phyloP scores from a whole-genome alignment of 2,329 filamentous ascomycete genomes.

The Penicillium sumatraense region DNA sequence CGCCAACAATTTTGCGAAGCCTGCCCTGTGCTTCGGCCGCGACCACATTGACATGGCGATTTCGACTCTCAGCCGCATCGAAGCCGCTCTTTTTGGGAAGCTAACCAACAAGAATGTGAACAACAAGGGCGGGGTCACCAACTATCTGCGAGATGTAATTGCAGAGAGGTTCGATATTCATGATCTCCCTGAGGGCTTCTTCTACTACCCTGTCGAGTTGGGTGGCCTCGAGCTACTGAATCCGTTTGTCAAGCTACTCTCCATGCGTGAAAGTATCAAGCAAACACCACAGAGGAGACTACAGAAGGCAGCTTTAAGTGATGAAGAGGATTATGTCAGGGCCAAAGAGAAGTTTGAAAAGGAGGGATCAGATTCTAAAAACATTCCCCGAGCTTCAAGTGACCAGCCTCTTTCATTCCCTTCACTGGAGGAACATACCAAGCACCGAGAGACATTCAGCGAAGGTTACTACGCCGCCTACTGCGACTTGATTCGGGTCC shows the following conservation, averaged over 20 bases:
- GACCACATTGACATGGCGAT: slow-evolving; percentile 62
- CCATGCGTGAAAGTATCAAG: slow-evolving; percentile 51
- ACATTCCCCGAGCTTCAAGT: slow-evolving; percentile 3
- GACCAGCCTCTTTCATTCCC: slow-evolving; percentile 36
- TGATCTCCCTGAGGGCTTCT: slow-evolving; percentile 56
- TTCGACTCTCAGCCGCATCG: slow-evolving; percentile 57
- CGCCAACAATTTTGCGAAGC: slow-evolving; percentile 60
- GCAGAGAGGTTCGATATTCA: slow-evolving; percentile 55
- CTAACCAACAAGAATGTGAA: background rate
- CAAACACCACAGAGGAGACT: slow-evolving; percentile 39
- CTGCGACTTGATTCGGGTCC: slow-evolving; percentile 34
- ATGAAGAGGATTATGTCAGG: slow-evolving; percentile 60
- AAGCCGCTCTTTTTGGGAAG: slow-evolving; percentile 54
- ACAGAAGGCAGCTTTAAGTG: slow-evolving; percentile 40
- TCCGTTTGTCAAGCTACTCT: slow-evolving; percentile 54
- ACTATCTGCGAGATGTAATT: slow-evolving; percentile 61
- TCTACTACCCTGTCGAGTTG: slow-evolving; percentile 58
- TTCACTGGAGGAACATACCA: slow-evolving; percentile 45
- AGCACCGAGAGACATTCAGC: slow-evolving; percentile 41
- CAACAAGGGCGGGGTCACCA: slow-evolving; percentile 51
- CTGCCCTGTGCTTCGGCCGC: slow-evolving; percentile 59
- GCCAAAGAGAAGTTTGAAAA: slow-evolving; percentile 39
- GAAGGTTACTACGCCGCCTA: slow-evolving; percentile 37
- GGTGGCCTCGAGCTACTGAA: slow-evolving; percentile 57
- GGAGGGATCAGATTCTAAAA: slow-evolving; percentile 22